Conservation (phyloP, 768 basidiomycete genomes). For the Trametes meyenii region DNA sequence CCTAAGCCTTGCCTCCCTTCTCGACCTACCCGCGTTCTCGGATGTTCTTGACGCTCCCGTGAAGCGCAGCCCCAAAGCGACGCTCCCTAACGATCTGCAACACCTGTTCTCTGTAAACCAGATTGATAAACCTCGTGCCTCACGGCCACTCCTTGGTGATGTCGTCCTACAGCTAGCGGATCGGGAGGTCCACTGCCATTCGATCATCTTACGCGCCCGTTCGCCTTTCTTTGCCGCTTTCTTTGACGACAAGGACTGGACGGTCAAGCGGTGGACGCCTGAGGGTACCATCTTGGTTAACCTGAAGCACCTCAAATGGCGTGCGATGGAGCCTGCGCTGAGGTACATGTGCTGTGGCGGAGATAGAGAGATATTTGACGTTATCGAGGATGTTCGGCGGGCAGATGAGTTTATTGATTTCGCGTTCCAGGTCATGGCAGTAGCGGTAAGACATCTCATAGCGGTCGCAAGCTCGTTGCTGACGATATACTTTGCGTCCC, state of each 20-base stretch:
- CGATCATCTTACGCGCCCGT: conserved; percentile 76
- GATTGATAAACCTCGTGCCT: neutral
- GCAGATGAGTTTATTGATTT: conserved; percentile 83
- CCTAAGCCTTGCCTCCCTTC: conserved; percentile 52
- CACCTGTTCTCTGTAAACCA: conserved; percentile 50
- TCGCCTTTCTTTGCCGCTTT: conserved; percentile 84
- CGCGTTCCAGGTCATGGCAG: conserved; percentile 83
- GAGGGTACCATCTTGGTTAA: conserved; percentile 63
- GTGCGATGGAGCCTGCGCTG: conserved; percentile 75
- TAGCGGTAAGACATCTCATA: conserved; percentile 58
- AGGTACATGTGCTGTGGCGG: conserved; percentile 75
- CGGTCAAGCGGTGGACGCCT: conserved; percentile 53
- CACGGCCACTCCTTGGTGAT: conserved; percentile 53
- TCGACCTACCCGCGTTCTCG: conserved; percentile 59
- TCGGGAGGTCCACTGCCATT: conserved; percentile 65
- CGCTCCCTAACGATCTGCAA: conserved; percentile 53
- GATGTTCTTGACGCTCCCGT: conserved; percentile 60
- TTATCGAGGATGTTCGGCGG: conserved; percentile 59
- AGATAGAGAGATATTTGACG: conserved; percentile 70
- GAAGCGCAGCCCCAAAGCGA: conserved; percentile 54
- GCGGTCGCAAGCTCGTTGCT: neutral
- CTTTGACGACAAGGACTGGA: conserved; percentile 86
- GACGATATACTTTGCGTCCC: neutral
- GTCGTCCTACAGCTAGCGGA: conserved; percentile 75
- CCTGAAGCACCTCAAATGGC: conserved; percentile 73